These are phyloP conservation scores for Rosa hybrid DNA, from an alignment of 331 rosid genomes.

Conservation along the genomic window DNA sequence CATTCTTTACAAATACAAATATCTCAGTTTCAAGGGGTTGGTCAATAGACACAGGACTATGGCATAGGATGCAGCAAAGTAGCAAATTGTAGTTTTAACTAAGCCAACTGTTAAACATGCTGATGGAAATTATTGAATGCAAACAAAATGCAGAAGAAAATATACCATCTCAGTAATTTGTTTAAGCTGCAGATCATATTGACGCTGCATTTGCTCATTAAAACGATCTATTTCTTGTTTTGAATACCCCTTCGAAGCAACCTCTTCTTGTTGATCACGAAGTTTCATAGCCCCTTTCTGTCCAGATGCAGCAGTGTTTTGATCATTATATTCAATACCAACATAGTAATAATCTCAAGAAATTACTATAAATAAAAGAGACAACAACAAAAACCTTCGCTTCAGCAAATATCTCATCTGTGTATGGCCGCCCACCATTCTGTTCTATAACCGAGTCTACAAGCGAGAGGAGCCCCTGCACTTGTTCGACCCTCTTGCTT, in stretches of 20 bases:
- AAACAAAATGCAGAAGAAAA: conserved; percentile 4
- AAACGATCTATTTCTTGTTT: conserved; percentile 39
- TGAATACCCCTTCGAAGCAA: conserved; percentile 58
- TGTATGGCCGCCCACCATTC: conserved; percentile 71
- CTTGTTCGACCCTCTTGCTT: conserved; percentile 56
- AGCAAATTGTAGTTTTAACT: not conserved
- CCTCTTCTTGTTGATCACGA: conserved; percentile 47
- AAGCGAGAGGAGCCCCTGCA: conserved; percentile 58
- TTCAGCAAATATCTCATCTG: conserved; percentile 67
- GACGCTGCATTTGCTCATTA: conserved; percentile 54
- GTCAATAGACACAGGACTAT: not conserved
- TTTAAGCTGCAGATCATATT: conserved; percentile 67
- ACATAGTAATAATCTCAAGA: not conserved
- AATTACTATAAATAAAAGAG: conserved; percentile 5
- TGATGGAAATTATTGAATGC: not conserved
- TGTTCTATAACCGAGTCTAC: conserved; percentile 47
- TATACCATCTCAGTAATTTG: conserved; percentile 85
- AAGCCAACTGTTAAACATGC: not conserved
- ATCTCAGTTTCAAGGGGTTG: not conserved
- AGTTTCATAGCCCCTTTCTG: conserved; percentile 31
- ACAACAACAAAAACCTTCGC: conserved; percentile 51
- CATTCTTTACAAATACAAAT: not conserved
- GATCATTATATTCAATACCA: conserved; percentile 12
- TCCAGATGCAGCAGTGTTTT: conserved; percentile 29
- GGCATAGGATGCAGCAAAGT: not conserved